Evolutionary conservation across 2,329 filamentous ascomycete genomes (phyloP).

Genomic region (Podosphaera aphanis): DNA sequence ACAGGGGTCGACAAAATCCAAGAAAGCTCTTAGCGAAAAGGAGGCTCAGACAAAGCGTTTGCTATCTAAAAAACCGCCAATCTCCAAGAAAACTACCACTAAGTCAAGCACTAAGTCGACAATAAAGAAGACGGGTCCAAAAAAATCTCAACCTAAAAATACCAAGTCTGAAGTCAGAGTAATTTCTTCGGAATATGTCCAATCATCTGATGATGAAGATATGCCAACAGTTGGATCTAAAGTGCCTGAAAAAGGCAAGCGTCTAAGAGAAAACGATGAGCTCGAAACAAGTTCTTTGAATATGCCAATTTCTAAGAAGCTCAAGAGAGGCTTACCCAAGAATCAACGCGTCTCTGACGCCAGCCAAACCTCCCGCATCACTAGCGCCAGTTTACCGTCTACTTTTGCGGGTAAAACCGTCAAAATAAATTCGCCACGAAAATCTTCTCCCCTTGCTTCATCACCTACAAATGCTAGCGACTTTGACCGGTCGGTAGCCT

Average conservation of each 20-base stretch:
- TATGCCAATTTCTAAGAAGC: conserved; percentile 14
- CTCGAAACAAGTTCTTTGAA: conserved; percentile 12
- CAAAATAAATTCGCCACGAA: conserved; percentile 33
- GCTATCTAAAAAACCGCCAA: conserved; percentile 18
- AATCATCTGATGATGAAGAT: conserved; percentile 15
- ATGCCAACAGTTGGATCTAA: conserved; percentile 12
- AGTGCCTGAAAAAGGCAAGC: conserved; percentile 22
- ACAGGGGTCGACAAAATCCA: conserved; percentile 28
- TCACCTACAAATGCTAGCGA: conserved; percentile 43
- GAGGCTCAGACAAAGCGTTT: conserved; percentile 33
- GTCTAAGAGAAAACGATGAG: conserved; percentile 25
- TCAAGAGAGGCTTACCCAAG: conserved; percentile 11
- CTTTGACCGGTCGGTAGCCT: conserved; percentile 17
- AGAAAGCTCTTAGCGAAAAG: conserved; percentile 27
- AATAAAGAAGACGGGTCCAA: neutral
- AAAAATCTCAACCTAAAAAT: conserved; percentile 6
- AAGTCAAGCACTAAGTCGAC: conserved; percentile 2
- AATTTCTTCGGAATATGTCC: conserved; percentile 15
- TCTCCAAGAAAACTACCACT: neutral
- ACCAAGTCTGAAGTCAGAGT: conserved; percentile 10
- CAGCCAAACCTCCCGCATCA: conserved; percentile 23
- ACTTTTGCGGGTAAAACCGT: conserved; percentile 17
- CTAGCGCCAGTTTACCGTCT: conserved; percentile 19
- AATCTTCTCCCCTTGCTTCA: conserved; percentile 41
- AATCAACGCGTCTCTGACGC: conserved; percentile 24